Conservation (phyloP, 129 eudicot genomes). For the Centaurea solstitialis region DNA sequence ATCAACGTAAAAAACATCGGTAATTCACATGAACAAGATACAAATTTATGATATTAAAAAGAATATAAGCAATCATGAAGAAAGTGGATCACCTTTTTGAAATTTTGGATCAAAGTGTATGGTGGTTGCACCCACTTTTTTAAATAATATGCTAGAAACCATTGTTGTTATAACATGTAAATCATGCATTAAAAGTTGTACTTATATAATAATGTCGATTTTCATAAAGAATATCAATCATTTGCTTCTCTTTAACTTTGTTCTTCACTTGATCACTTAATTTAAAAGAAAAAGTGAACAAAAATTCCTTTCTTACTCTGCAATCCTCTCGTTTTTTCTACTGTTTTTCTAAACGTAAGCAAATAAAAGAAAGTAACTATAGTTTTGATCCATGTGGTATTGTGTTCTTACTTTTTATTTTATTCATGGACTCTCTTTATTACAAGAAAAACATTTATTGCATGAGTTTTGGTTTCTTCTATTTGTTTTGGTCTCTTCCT, state of each 20-base stretch:
- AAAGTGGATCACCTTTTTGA: background rate
- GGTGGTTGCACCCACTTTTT: conserved; percentile 10
- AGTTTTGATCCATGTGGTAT: background rate
- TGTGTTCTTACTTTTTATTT: no score
- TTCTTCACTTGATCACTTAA: conserved; percentile 29
- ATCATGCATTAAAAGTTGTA: conserved; percentile 28
- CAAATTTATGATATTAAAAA: background rate
- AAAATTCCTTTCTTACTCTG: conserved; percentile 1
- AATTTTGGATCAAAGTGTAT: conserved; percentile 9
- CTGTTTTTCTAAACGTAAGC: background rate
- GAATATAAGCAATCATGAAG: background rate
- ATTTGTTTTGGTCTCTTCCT: background rate
- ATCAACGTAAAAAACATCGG: background rate
- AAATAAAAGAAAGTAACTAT: no score
- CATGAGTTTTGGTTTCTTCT: background rate
- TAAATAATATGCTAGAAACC: background rate
- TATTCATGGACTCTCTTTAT: no score
- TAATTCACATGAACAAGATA: background rate
- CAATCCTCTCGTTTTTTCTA: conserved; percentile 1
- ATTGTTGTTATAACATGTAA: conserved; percentile 8
- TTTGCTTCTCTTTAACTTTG: conserved; percentile 25
- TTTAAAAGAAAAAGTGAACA: conserved; percentile 22
- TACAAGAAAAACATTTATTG: no score
- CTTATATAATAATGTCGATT: conserved; percentile 22
- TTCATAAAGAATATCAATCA: conserved; percentile 26